Evolutionary conservation across 2,329 filamentous ascomycete species (phyloP), one percentile per base, ranked within the genome.

Genomic region (Claviceps sp.): DNA sequence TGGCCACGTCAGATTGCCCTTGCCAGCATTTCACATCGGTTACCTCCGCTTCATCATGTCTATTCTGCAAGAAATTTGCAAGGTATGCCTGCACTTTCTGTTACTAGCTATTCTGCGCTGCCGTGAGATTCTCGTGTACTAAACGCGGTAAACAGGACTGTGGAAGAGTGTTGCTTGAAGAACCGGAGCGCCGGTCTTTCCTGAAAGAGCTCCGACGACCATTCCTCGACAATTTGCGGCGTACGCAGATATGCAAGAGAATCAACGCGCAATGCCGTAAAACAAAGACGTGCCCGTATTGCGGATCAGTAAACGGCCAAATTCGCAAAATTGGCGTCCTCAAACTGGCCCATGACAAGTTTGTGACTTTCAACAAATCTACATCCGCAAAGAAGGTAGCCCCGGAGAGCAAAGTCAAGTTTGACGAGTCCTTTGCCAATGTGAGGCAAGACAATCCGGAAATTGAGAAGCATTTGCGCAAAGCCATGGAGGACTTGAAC

Each of bases 41-140:
- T 98, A 96, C 65, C 80, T 98, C 61, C 93, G 89, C 65, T 89
- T 94, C 65, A 89, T 93, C 57, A 91, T 95, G 64, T 84, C 84
- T 45, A 90, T 95, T 52, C 76, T 98, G 24, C 90, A 97, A 65
- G 86, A 93, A 62, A 94, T 98, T 58, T 98, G 93, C 82, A 98
- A 95, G 64, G 70, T 77, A 3, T 11, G 44, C 11, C 44, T 17
- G 7, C 42, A 13, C 13, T 24, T 26, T 16, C 42, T 16, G 13
- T 26, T 24, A 26, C 19, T 26, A 11, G 42, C 42, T 44, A 16
- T 26, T 13, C 22, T 44, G 11, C 42, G 24, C 22, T 24, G 5
- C 10, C 17, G 13, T 13, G 22, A 14, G 42, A 26, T 16, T 4
- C 5, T 26, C 16, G 22, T 44, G 19, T 14, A 44, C 42, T 44